These are phyloP conservation scores for Botryotinia convoluta DNA, from an alignment of 2,329 filamentous ascomycete genomes.

Conservation along the genomic window DNA sequence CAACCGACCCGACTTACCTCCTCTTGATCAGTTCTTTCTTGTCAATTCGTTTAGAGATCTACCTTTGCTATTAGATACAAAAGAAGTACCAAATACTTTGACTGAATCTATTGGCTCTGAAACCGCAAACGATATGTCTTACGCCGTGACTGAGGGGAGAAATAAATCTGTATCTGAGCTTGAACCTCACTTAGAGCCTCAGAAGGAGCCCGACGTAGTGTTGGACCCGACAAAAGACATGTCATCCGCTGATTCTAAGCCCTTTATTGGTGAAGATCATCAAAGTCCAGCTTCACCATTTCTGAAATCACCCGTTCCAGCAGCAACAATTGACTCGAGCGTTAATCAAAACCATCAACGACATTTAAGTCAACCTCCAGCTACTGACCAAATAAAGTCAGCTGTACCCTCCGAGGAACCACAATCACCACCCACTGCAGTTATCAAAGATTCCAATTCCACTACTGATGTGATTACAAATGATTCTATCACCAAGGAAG, in stretches of 20 bases:
- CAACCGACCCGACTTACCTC: conserved; percentile 28
- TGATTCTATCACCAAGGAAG: background rate
- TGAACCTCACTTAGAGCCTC: background rate
- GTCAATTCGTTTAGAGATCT: conserved; percentile 27
- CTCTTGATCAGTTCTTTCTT: conserved; percentile 21
- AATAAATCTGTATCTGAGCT: background rate
- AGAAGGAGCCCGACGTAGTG: background rate
- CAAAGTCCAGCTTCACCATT: background rate
- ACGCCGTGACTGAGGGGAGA: background rate
- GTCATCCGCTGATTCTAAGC: background rate
- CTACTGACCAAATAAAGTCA: background rate
- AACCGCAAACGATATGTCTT: background rate
- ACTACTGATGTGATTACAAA: background rate
- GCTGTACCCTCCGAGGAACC: background rate
- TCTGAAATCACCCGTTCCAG: background rate
- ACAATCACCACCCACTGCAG: background rate
- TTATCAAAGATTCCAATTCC: background rate
- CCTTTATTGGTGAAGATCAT: background rate
- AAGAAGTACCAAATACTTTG: background rate
- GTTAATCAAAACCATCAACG: background rate
- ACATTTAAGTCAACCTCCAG: background rate
- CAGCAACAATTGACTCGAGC: background rate
- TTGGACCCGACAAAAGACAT: background rate
- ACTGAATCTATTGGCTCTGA: background rate
- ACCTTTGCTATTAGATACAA: conserved; percentile 10